Evolutionary conservation across 306 rosid genomes (phyloP).

Genomic region (Vicia villosa): DNA sequence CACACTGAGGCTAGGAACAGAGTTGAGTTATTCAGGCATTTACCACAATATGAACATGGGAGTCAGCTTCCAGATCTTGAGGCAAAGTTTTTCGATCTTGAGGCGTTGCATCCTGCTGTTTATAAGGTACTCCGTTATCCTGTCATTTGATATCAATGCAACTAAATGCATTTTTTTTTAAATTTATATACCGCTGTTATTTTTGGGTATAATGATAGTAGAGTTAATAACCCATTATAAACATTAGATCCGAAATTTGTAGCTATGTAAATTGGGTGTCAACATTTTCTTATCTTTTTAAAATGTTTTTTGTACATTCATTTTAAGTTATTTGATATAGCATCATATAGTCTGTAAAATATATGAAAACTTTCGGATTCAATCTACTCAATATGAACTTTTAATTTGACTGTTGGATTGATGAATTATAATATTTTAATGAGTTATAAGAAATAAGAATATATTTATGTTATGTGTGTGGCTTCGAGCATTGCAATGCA

Average conservation of each 20-base stretch:
- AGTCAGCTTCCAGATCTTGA: slow-evolving; percentile 65
- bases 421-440: neutral
- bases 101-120: slow-evolving; percentile 59
- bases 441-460: neutral
- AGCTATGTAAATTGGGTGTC: neutral
- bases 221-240: neutral
- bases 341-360: neutral
- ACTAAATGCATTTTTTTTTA: slow-evolving; percentile 5
- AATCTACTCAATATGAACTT: neutral
- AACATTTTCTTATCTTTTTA: neutral
- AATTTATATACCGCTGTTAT: neutral
- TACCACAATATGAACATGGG: slow-evolving; percentile 69
- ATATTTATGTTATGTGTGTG: slow-evolving; percentile 8
- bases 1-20: slow-evolving; percentile 64
- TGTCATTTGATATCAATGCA: neutral
- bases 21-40: slow-evolving; percentile 67
- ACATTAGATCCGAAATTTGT: neutral
- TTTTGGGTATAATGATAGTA: neutral
- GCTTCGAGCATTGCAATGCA: slow-evolving; percentile 29
- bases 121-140: slow-evolving; percentile 47
- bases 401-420: neutral
- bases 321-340: neutral
- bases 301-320: neutral
- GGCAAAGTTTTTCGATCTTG: slow-evolving; percentile 58
- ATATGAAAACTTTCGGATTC: neutral